Base-by-base conservation (phyloP, 2,329 filamentous ascomycete genomes). In the Grosmannia penicillata region DNA sequence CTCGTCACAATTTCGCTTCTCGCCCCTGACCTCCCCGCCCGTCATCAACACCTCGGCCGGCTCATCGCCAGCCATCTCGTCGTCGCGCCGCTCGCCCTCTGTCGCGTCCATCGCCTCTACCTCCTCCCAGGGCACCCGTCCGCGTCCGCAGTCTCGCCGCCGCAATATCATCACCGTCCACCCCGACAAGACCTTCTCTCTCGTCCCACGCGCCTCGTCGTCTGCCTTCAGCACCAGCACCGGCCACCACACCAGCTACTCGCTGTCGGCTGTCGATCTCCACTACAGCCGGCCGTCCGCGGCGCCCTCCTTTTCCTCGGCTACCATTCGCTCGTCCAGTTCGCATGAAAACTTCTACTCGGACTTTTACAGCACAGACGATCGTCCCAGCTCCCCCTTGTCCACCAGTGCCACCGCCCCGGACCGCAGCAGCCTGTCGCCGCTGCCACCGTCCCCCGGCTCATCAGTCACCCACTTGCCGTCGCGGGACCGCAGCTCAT, bases 121-220 rank as follows among this genome's bases (percentile, higher is more conserved):
- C 14, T 47, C 48, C 29, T 48, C 48, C 24, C 46, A 49, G 8
- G 42, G 46, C 19, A 42, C 44, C 32, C 40, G 42, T 31, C 43
- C 44, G 30, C 55, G 56, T 24, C 51, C 61, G 37, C 44, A 48
- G 34, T 60, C 62, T 13, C 57, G 62, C 32, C 57, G 62, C 42
- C 56, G 56, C 38, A 65, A 63, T 43, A 51, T 64, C 23, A 63
- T 75, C 42, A 62, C 61, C 38, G 55, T 75, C 22, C 61, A 74
- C 47, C 53, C 68, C 6, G 67, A 75, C 53, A 72, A 72, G 54
- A 75, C 71, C 5, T 75, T 76, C 47, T 71, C 69, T 14, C 53
- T 75, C 26, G 53, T 65, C 21, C 51, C 58, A 22, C 57, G 54
- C 31, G 19, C 10, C 14, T 40, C 38, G 22, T 33, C 22, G 35